Base-by-base conservation (phyloP, 2,329 filamentous ascomycete genomes). In the Aaosphaeria pasadenensis region DNA sequence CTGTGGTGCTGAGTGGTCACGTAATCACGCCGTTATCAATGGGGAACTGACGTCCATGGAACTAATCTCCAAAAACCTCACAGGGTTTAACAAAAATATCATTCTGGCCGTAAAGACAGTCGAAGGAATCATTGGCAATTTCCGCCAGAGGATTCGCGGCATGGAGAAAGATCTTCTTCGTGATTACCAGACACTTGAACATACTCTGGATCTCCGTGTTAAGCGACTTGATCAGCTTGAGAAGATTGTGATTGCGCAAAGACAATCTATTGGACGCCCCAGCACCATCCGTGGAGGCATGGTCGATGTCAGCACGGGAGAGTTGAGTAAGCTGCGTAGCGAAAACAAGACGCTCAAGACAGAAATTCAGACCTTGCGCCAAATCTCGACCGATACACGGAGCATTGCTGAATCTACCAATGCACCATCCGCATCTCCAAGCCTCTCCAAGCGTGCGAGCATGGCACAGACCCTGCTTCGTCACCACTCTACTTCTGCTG, bases 121-220 rank as follows among this genome's bases (percentile, higher is more conserved):
- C 47, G 94, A 97, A 74, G 77, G 79, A 13, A 83, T 95, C 54
- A 78, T 97, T 33, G 80, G 82, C 13, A 82, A 83, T 6, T 95
- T 96, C 75, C 87, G 89, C 61, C 77, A 80, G 36, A 86, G 89
- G 50, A 89, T 96, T 64, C 88, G 89, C 61, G 77, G 79, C 5
- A 85, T 96, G n/a, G 94, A 99, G 69, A 85, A 88, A 43, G 89
- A 95, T 51, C 74, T 97, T n/a, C 87, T 86, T 74, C 89, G 90
- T 53, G 91, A 97, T 63, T 97, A 96, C 63, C 88, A 95, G 62
- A 83, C 81, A 0, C 78, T 99, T 1, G 91, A 96, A 69, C 85
- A 84, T 57, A 88, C 85, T 35, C 82, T 96, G 30, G 89, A 94
- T 46, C 73, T 84, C 29, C 85, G 91, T 11, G 81, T 86, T 50